A percentile compares a stretch with the other conserved stretches of the same genome.
Conservation (phyloP, 2,329 filamentous ascomycete genomes). For the Arachnopeziza araneosa region DNA sequence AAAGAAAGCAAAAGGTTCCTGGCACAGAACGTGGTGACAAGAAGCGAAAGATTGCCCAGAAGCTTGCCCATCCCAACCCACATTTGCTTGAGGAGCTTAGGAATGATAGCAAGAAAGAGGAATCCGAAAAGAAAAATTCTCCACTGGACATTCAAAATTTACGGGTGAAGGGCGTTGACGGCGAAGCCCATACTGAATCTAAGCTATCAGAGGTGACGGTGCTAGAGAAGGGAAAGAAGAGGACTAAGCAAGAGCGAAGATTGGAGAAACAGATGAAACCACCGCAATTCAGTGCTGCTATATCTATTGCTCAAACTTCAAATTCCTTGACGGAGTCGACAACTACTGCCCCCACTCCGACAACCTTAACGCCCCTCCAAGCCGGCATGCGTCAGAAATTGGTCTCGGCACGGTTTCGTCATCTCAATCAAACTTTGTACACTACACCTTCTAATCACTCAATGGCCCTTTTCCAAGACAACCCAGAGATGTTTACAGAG, state of each 20-base stretch:
- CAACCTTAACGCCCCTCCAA: slow-evolving; percentile 85
- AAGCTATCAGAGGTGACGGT: background rate
- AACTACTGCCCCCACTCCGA: slow-evolving; percentile 34
- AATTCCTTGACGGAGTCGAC: background rate
- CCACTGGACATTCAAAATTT: background rate
- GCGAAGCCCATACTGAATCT: background rate
- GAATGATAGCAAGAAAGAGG: slow-evolving; percentile 9
- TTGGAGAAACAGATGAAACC: slow-evolving; percentile 15
- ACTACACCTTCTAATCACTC: slow-evolving; percentile 82
- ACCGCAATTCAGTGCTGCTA: background rate
- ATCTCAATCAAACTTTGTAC: slow-evolving; percentile 95
- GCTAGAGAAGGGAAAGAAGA: slow-evolving; percentile 33
- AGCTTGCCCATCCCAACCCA: background rate
- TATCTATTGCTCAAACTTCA: background rate
- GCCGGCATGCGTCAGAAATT: slow-evolving; percentile 93
- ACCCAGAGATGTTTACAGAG: slow-evolving; percentile 90
- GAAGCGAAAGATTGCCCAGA: slow-evolving; percentile 20
- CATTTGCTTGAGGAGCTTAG: slow-evolving; percentile 5
- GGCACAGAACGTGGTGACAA: slow-evolving; percentile 21
- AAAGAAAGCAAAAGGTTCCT: slow-evolving; percentile 48
- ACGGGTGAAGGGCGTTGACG: background rate
- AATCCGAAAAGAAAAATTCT: background rate
- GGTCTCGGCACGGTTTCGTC: slow-evolving; percentile 89
- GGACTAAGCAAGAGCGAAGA: slow-evolving; percentile 24
- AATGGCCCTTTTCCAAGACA: slow-evolving; percentile 73